Evolutionary conservation across 805 yeast species (phyloP), one percentile per base, ranked within the genome.

Genomic region (Ogataea methanolica): DNA sequence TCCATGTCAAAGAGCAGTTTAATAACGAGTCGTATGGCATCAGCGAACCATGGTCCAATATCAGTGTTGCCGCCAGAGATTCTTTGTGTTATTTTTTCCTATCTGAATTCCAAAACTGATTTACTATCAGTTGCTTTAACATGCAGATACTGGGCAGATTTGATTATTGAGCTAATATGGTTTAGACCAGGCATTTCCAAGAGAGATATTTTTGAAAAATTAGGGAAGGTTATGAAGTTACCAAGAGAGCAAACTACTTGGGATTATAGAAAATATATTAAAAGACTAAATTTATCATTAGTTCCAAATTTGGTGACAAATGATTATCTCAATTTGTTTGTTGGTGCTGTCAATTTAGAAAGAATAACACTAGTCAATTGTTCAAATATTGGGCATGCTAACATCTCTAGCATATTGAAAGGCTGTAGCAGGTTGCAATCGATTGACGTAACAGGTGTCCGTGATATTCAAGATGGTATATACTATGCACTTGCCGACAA

Each of bases 301-400:
- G 85, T 90, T 55, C 83, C 90, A 6, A 79, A 76, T 47, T 62
- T 74, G 43, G 82, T 89, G 34, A 79, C 78, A 45, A 92, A 89
- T 67, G 75, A 74, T 6, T 76, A 82, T 47, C 69, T 92, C 47
- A 58, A 69, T 17, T 67, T 78, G 41, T 82, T 88, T 60, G 71
- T 75, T 36, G 86, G 85, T 3, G 88, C 96, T 60, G 73, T 75
- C 6, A 83, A 85, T 57, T 70, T 94, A 57, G 97, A 92, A 66
- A 75, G 98, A 54, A 74, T 94, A 44, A 88, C 97, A 0, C 71
- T 92, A 42, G 90, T 90, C 11, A 85, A 86, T 59, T 91, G 97
- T 65, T 72, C 80, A 21, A 73, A 77, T 48, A 66, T 92, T 23
- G 68, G 86, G 0, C 80, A 82, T 53, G 56, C 44, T 6, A 80